Evolutionary conservation across 768 basidiomycete genomes (phyloP).

Genomic region (Termitomyces sp.): DNA sequence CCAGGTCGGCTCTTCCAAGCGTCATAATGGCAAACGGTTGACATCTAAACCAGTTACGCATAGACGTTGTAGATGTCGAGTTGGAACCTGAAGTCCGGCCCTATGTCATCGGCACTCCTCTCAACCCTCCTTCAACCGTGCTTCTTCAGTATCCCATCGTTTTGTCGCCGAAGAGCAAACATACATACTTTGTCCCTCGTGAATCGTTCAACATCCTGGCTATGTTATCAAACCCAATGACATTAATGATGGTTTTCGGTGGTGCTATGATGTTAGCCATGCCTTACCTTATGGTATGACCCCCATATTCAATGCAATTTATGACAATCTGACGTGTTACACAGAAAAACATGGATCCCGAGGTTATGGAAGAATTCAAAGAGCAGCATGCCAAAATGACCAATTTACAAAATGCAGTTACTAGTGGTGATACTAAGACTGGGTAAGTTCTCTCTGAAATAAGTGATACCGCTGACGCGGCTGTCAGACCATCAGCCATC

Average conservation of each 20-base stretch:
- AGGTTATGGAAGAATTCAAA: constrained; percentile 59
- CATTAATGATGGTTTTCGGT: constrained; percentile 68
- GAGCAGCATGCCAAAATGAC: constrained; percentile 53
- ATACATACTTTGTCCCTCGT: constrained; percentile 60
- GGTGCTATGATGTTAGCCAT: constrained; percentile 64
- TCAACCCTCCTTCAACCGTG: constrained; percentile 51
- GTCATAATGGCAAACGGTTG: not conserved
- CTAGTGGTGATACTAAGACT: constrained; percentile 53
- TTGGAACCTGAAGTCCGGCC: constrained; percentile 47
- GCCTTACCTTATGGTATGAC: constrained; percentile 73
- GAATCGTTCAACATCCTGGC: constrained; percentile 70
- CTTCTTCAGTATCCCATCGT: constrained; percentile 58
- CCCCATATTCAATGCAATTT: not conserved
- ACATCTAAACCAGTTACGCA: constrained; percentile 45
- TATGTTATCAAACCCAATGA: constrained; percentile 85
- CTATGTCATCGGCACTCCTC: constrained; percentile 63
- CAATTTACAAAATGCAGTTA: constrained; percentile 50
- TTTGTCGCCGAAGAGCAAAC: constrained; percentile 48
- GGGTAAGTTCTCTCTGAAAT: constrained; percentile 32
- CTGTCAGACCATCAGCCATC: constrained; percentile 37
- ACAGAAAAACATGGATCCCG: constrained; percentile 76
- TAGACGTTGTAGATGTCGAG: constrained; percentile 51
- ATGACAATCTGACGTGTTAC: constrained; percentile 8
- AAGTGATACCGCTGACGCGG: not conserved
- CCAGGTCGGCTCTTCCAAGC: constrained; percentile 37